Evolutionary conservation across 306 rosid genomes (phyloP), one percentile per base, ranked within the genome.

Genomic region (Medicago arabica): DNA sequence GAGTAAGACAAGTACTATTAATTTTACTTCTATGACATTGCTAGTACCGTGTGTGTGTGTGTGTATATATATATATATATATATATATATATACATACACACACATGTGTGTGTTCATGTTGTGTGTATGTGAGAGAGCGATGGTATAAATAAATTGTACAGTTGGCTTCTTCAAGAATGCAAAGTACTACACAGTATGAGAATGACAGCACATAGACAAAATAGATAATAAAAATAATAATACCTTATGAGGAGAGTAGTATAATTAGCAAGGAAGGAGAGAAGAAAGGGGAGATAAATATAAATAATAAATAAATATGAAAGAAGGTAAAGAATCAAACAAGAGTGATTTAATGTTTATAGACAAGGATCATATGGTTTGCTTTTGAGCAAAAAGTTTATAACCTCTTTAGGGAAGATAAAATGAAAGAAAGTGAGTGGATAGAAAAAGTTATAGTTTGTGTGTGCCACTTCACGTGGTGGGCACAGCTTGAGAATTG

Each of bases 391-490:
- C 83, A 50, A 73, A 91, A 89, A 88, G 98, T 39, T 75, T 75
- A 71, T 77, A 49, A 44, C 39, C 60, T 72, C 81, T 86, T 82
- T 81, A 75, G 83, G 77, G 77, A 70, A 67, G 74, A 87, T 87
- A 86, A 83, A 74, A 81, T 77, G 85, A 70, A 74, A 76, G 80
- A 72, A 77, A 68, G 21, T 46, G 58, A 46, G 40, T 68, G 72
- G 72, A 68, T 36, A 17, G 63, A 70, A 34, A 86, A 85, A 81
- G 78, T 68, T 76, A 14, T 76, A 61, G 51, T 65, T 65, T 38
- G 47, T 69, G 77, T 81, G 84, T 85, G 87, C 89, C 85, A 80
- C 90, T 93, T 91, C 96, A 91, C 93, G 93, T 93, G 96, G 75
- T 81, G 81, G 74, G 21, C 80, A 80, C 53, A 69, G 9, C 9